Evolutionary conservation across 306 rosid species (phyloP), one percentile per base, ranked within the genome.

Genomic region (Gleditsia sinensis): DNA sequence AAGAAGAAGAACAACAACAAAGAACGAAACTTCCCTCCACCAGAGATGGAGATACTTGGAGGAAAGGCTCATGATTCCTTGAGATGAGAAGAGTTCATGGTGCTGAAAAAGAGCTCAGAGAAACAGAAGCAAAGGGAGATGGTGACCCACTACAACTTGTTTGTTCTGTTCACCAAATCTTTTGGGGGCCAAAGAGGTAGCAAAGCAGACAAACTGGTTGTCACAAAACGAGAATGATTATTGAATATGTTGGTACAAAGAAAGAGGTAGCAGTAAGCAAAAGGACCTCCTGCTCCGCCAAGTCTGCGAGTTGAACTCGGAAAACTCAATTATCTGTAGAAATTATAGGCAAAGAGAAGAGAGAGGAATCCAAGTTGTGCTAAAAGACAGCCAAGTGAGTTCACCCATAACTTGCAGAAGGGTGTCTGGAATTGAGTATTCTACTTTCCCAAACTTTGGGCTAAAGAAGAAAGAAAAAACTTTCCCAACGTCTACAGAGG

Each of bases 111-210:
- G 85, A 61, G 71, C 45, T 39, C 1, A 39, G 81, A 78, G 63
- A 75, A 75, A 82, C 33, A 61, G 46, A 79, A 69, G 74, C 12
- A 25, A 24, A 55, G n/a, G 74, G 87, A 86, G 90, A 83, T 53
- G 92, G 89, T 88, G 75, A 80, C 79, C 87, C 78, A 89, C 88
- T 84, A 75, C 72, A 64, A 40, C 30, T 28, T 59, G 55, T 74
- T 83, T 82, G 97, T 79, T 87, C 65, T 48, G 97, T 86, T 82
- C 50, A 89, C 85, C 94, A 85, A 91, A 89, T 81, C 83, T 75
- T 27, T 20, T 2, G 16, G 64, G 23, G 30, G 64, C 1, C 25
- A 59, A 12, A 33, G 27, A 59, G 25, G n/a, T n/a, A n/a, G n/a
- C n/a, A n/a, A n/a, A n/a, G n/a, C n/a, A n/a, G n/a, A n/a, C n/a